Percentiles rank a stretch among this genome's conserved stretches.
Conservation (phyloP, 2,329 filamentous ascomycete species). For the Verticillium klebahnii region DNA sequence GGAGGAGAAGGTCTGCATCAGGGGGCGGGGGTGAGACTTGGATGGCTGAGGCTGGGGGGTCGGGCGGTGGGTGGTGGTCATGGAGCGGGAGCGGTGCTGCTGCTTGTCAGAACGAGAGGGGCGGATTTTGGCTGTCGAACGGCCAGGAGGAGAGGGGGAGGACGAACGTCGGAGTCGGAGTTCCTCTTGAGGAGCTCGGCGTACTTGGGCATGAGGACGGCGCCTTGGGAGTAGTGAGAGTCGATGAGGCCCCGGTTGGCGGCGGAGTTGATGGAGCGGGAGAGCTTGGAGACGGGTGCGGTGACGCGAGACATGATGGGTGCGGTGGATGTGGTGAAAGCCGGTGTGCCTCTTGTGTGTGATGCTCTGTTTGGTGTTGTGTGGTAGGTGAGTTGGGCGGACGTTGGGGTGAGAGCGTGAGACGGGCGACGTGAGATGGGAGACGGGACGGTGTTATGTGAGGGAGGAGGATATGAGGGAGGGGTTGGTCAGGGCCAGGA, state of each 20-base stretch:
- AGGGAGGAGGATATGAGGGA: background rate
- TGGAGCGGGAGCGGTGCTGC: slow-evolving; percentile 29
- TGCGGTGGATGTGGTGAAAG: background rate
- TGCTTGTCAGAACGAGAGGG: slow-evolving; percentile 4
- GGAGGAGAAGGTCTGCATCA: slow-evolving; percentile 61
- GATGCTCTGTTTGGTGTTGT: slow-evolving; percentile 1
- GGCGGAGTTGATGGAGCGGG: slow-evolving; percentile 40
- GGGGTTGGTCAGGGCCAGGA: background rate
- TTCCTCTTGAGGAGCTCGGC: slow-evolving; percentile 37
- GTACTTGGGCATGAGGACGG: slow-evolving; percentile 41
- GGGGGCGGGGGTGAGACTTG: slow-evolving; percentile 33
- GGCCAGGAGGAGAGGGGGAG: background rate
- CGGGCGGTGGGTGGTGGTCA: slow-evolving; percentile 44
- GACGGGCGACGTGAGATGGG: background rate
- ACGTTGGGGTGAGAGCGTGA: background rate
- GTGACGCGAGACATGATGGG: slow-evolving; percentile 41
- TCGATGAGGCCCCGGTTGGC: slow-evolving; percentile 30
- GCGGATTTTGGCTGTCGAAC: background rate
- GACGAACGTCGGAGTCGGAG: slow-evolving; percentile 35
- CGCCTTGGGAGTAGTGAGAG: slow-evolving; percentile 25
- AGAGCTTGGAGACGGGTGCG: slow-evolving; percentile 43
- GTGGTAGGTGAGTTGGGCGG: background rate
- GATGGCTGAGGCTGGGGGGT: slow-evolving; percentile 33
- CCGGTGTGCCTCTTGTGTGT: background rate
- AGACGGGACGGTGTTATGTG: background rate